phyloP scores from a whole-genome alignment of 2,329 filamentous ascomycete genomes.

The Fusarium coffeatum region DNA sequence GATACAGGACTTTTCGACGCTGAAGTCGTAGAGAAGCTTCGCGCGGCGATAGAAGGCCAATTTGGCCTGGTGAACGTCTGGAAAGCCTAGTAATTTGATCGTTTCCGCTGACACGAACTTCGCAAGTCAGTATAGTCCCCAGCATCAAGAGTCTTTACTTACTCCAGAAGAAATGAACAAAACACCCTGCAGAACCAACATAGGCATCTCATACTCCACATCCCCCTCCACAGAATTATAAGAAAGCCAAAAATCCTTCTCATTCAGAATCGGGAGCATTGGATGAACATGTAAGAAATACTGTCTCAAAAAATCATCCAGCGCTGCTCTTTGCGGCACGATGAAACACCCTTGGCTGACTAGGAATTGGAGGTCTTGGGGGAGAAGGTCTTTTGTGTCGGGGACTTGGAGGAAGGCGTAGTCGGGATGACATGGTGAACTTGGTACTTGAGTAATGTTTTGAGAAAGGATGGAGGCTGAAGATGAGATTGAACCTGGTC shows the following conservation, averaged over 20 bases:
- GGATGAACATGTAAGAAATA: slow-evolving; percentile 49
- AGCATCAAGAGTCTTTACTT: no score
- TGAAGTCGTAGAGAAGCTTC: slow-evolving; percentile 46
- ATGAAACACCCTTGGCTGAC: slow-evolving; percentile 45
- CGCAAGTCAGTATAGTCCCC: no score
- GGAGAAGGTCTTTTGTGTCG: slow-evolving; percentile 34
- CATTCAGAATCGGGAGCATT: slow-evolving; percentile 45
- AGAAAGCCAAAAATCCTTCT: slow-evolving; percentile 42
- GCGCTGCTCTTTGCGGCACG: slow-evolving; percentile 35
- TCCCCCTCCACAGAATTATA: slow-evolving; percentile 33
- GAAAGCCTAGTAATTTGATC: slow-evolving; percentile 35
- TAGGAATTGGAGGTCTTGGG: slow-evolving; percentile 44
- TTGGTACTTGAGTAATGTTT: not conserved
- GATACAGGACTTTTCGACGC: slow-evolving; percentile 40
- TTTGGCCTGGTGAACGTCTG: slow-evolving; percentile 42
- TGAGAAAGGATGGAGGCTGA: not conserved
- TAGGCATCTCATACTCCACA: slow-evolving; percentile 28
- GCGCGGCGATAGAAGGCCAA: slow-evolving; percentile 41
- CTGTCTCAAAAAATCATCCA: slow-evolving; percentile 47
- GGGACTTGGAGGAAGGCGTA: slow-evolving; percentile 42
- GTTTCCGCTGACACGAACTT: slow-evolving; percentile 41
- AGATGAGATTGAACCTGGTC: not conserved
- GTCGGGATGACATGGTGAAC: slow-evolving; percentile 29
- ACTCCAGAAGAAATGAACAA: slow-evolving; percentile 38
- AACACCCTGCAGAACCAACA: slow-evolving; percentile 40